Evolutionary conservation across 2,329 filamentous ascomycete genomes (phyloP).

Genomic region (Fusarium heterosporum): DNA sequence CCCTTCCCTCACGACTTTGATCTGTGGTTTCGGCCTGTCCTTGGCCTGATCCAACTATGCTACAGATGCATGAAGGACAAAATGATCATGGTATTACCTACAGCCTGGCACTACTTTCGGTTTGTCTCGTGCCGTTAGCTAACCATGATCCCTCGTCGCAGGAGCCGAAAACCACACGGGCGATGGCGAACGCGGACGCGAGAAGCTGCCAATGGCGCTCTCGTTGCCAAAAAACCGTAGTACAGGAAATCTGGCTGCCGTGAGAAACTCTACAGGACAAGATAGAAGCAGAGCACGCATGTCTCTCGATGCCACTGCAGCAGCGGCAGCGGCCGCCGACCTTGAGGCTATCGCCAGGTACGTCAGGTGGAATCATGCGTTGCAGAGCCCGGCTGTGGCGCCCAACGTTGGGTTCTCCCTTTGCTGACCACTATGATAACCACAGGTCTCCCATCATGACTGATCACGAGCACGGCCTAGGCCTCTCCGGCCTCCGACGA

Average conservation of each 20-base stretch:
- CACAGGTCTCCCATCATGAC: conserved; percentile 82
- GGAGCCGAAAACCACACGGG: conserved; percentile 51
- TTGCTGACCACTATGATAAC: conserved; percentile 47
- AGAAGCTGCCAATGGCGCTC: conserved; percentile 60
- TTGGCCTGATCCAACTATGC: conserved; percentile 55
- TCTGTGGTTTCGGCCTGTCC: conserved; percentile 36
- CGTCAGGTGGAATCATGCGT: conserved; percentile 44
- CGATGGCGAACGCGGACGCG: conserved; percentile 57
- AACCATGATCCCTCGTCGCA: conserved; percentile 41
- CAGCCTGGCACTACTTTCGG: conserved; percentile 10
- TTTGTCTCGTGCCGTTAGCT: conserved; percentile 35
- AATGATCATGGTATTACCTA: conserved; percentile 55
- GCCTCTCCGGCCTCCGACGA: conserved; percentile 86
- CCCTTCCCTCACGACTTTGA: conserved; percentile 35
- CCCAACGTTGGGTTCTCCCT: conserved; percentile 25
- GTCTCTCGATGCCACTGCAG: conserved; percentile 80
- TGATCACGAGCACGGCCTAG: conserved; percentile 89
- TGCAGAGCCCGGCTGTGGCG: conserved; percentile 31
- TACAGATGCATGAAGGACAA: conserved; percentile 58
- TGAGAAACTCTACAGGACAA: conserved; percentile 56
- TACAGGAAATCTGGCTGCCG: conserved; percentile 69
- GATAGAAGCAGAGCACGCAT: conserved; percentile 75
- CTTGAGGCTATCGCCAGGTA: conserved; percentile 81
- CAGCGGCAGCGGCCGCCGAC: conserved; percentile 67
- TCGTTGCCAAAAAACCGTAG: conserved; percentile 73